These are phyloP conservation scores for Taphrina communis DNA, from an alignment of 1,139 yeast species.

Conservation along the genomic window DNA sequence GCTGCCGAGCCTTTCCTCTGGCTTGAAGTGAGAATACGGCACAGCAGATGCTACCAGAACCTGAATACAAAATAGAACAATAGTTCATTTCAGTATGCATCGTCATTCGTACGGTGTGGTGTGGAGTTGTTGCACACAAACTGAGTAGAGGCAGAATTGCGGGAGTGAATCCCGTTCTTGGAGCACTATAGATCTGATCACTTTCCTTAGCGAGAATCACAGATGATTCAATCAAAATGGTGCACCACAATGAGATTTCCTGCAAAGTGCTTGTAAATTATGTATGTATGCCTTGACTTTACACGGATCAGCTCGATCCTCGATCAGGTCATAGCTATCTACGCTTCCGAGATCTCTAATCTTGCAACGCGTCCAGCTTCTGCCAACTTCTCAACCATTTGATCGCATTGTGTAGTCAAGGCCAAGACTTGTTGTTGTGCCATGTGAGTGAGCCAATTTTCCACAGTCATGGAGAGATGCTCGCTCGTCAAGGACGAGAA, in stretches of 20 bases:
- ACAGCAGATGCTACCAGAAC: too few species aligned
- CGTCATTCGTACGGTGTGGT: not conserved
- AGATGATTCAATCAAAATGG: too few species aligned
- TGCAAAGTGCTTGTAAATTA: too few species aligned
- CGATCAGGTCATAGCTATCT: not conserved
- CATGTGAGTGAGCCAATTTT: slow-evolving; percentile 68
- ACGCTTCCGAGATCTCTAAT: slow-evolving; percentile 21
- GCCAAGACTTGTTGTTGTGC: slow-evolving; percentile 50
- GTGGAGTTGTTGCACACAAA: not conserved
- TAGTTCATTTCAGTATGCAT: not conserved
- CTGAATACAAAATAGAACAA: too few species aligned
- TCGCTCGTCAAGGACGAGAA: slow-evolving; percentile 55
- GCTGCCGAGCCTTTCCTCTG: not conserved
- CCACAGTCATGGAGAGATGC: slow-evolving; percentile 71
- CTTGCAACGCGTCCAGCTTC: slow-evolving; percentile 49
- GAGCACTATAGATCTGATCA: not conserved
- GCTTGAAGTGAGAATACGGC: too few species aligned
- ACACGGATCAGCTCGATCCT: not conserved
- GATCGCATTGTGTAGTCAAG: slow-evolving; percentile 50
- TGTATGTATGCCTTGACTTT: not conserved
- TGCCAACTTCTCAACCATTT: slow-evolving; percentile 49
- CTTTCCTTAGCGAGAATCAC: not conserved
- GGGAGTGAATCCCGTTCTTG: not conserved
- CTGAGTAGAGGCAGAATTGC: slow-evolving; percentile 1
- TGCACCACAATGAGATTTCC: too few species aligned